Evolutionary conservation across 768 basidiomycete species (phyloP).

Genomic region (Lentinus brumalis): DNA sequence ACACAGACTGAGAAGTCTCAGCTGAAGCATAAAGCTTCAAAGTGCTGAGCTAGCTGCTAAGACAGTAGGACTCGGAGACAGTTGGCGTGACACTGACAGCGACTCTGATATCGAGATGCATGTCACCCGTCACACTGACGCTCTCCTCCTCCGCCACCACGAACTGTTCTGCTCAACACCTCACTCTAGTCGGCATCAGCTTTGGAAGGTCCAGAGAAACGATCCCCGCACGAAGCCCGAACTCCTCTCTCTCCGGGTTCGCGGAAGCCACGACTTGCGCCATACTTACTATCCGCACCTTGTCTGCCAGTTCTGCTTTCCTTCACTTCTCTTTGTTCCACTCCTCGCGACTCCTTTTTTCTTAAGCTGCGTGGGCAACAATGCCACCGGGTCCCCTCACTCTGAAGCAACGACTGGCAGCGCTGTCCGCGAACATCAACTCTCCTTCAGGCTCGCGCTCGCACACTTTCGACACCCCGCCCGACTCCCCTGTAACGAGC

Average conservation of each 20-base stretch:
- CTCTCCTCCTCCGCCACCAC: not conserved
- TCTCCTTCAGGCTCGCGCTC: constrained; percentile 26
- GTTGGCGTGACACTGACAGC: too few relatives aligned
- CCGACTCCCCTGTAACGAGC: constrained; percentile 31
- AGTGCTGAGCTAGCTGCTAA: too few relatives aligned
- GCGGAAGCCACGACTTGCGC: too few relatives aligned
- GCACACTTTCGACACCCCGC: constrained; percentile 24
- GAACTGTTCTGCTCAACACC: not conserved
- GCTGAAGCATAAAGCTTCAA: too few relatives aligned
- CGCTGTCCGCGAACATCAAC: constrained; percentile 53
- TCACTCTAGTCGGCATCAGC: too few relatives aligned
- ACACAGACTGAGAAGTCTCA: too few relatives aligned
- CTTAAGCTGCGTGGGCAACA: not conserved
- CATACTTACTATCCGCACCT: too few relatives aligned
- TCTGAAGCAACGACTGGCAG: constrained; percentile 69
- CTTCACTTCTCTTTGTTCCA: not conserved
- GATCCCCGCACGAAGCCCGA: too few relatives aligned
- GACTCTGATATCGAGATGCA: too few relatives aligned
- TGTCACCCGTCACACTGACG: not conserved
- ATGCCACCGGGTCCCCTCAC: constrained; percentile 35
- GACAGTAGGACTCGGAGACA: too few relatives aligned
- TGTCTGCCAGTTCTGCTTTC: not conserved
- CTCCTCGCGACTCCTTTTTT: not conserved
- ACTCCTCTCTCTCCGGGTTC: too few relatives aligned
- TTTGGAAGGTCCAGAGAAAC: too few relatives aligned